Conservation (phyloP, 2,329 filamentous ascomycete genomes). For the Cyphellophora europaea region DNA sequence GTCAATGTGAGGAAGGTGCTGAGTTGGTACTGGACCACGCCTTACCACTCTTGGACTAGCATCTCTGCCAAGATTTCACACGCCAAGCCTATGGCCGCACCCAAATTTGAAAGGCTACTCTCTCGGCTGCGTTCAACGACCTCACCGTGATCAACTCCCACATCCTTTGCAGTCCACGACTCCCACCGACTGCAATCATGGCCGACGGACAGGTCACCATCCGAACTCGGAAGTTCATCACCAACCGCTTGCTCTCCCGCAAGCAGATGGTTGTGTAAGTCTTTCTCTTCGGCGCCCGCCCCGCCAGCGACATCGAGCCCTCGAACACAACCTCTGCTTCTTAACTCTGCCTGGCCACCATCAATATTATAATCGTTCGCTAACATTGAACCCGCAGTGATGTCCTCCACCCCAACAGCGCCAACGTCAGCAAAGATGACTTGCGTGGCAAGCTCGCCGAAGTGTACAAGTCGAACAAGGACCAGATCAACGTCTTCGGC, state of each 20-base stretch:
- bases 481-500: slow-evolving; percentile 95
- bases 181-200: slow-evolving; percentile 56
- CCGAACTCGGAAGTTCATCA: slow-evolving; percentile 99
- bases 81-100: too few species aligned
- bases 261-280: slow-evolving; percentile 99
- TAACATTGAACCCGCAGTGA: slow-evolving; percentile 54
- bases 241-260: slow-evolving; percentile 96
- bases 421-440: slow-evolving; percentile 99
- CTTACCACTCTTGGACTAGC: too few species aligned
- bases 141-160: too few species aligned
- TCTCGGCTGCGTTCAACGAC: too few species aligned
- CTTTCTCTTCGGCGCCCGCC: slow-evolving; percentile 13
- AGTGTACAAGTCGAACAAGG: slow-evolving; percentile 97
- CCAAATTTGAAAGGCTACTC: too few species aligned
- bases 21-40: too few species aligned
- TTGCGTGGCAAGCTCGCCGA: slow-evolving; percentile 88
- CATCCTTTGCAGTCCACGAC: slow-evolving; percentile 2
- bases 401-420: slow-evolving; percentile 96
- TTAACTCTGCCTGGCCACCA: background rate
- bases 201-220: slow-evolving; percentile 71
- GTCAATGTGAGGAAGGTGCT: too few species aligned
- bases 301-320: too few species aligned
- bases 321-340: too few species aligned
- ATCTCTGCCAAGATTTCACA: too few species aligned
- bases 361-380: background rate